Percentiles rank a stretch among this genome's conserved stretches.
phyloP scores from a whole-genome alignment of 1,284 basidiomycete genomes.

The Ganoderma boninense region DNA sequence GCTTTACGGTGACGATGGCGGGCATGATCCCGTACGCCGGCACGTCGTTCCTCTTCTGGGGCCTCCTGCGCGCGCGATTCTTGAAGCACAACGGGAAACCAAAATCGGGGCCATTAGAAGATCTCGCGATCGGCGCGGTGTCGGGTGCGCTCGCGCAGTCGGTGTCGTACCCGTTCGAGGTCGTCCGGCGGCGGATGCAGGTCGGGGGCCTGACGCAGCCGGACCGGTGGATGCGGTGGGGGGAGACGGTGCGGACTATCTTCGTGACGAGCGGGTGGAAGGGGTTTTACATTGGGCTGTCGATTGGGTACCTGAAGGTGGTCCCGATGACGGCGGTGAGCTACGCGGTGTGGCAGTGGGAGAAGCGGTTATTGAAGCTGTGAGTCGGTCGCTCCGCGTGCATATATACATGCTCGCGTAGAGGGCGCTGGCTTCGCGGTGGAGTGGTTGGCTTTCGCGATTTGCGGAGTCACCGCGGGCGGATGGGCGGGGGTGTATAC shows the following conservation, averaged over 20 bases:
- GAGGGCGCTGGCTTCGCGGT: background rate
- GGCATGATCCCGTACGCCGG: slow-evolving; percentile 99
- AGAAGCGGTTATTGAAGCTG: slow-evolving; percentile 64
- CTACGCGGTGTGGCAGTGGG: slow-evolving; percentile 80
- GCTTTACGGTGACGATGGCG: slow-evolving; percentile 90
- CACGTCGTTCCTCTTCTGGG: slow-evolving; percentile 95
- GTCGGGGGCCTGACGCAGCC: slow-evolving; percentile 88
- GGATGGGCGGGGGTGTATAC: background rate
- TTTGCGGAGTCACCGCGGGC: background rate
- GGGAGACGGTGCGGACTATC: slow-evolving; percentile 78
- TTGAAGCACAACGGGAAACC: slow-evolving; percentile 49
- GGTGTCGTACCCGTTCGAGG: slow-evolving; percentile 95
- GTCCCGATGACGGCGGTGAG: slow-evolving; percentile 94
- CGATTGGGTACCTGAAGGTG: slow-evolving; percentile 96
- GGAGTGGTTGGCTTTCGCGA: background rate
- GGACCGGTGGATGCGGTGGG: slow-evolving; percentile 82
- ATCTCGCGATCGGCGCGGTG: slow-evolving; percentile 88
- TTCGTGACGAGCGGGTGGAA: slow-evolving; percentile 79
- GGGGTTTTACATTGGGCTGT: slow-evolving; percentile 94
- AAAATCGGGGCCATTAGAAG: slow-evolving; percentile 56
- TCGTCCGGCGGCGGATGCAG: slow-evolving; percentile 94
- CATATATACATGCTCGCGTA: background rate
- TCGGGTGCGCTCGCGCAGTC: slow-evolving; percentile 93
- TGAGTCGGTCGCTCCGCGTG: background rate
- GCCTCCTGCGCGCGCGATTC: slow-evolving; percentile 77